Base-by-base conservation (phyloP, 2,329 filamentous ascomycete genomes). In the Chaetomiaceae sp. region DNA sequence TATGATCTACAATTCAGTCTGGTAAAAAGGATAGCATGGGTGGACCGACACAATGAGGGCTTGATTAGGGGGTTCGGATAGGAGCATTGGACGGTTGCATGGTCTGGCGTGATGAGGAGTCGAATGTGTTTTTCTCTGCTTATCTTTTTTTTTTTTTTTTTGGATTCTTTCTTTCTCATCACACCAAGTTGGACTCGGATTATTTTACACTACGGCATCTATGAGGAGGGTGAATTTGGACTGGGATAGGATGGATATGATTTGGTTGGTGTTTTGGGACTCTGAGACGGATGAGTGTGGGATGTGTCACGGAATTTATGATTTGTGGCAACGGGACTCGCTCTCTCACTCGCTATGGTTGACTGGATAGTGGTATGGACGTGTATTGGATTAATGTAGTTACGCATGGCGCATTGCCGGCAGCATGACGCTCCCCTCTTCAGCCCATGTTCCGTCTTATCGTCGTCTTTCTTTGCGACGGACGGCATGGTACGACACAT, bases 301-400 rank as follows among this genome's bases (percentile, higher is more conserved):
- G 25, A 27, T 7, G 3, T 27, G 25, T 27, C 6, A 27, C 25
- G 25, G 25, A 27, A 10, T 3, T 27, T 10, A 27, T 7, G n/a
- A n/a, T n/a, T n/a, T n/a, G n/a, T n/a, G n/a, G 25, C 10, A 10
- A 27, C 25, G 25, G 25, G 25, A 27, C 25, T 27, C 25, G 10
- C 25, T 27, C 25, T 7, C 25, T 27, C 6, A 27, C 6, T n/a
- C n/a, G 10, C 10, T 27, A 7, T 27, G 25, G 25, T 7, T 27
- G 25, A 10, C 25, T 27, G 25, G 13, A 10, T 16, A 25, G 25
- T 25, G n/a, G 33, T 9, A 40, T 23, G 44, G 37, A 47, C 17
- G 25, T 48, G 37, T 48, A 48, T 48, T 39, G 45, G 45, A 40
- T 47, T 27, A 48, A 48, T 48, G 35, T 48, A 48, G 45, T 48